Percentiles rank a stretch among this genome's conserved stretches.
Evolutionary conservation across 2,329 filamentous ascomycete species (phyloP).

Genomic region (Calonectria pteridis): DNA sequence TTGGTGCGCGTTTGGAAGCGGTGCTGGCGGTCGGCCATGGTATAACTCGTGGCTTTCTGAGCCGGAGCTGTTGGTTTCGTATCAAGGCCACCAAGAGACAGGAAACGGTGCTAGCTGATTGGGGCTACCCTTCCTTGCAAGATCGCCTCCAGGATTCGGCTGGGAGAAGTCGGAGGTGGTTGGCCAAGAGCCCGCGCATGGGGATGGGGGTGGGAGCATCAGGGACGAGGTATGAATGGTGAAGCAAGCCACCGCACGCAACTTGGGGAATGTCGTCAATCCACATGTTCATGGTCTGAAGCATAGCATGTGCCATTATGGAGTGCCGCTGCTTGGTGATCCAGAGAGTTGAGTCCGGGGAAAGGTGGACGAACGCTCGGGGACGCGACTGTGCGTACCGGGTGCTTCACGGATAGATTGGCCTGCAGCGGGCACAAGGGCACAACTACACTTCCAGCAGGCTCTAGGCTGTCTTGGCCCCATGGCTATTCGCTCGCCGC

Average conservation of each 20-base stretch:
- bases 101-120: not conserved
- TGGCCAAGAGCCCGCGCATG: not conserved
- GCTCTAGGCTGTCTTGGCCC: not conserved
- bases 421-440: not conserved
- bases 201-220: not conserved
- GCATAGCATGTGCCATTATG: not conserved
- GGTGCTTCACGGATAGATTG: not conserved
- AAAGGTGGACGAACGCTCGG: conserved; percentile 11
- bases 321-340: not conserved
- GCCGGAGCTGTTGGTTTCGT: not conserved
- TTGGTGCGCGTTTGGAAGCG: not conserved
- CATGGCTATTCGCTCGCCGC: not conserved
- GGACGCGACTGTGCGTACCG: not conserved
- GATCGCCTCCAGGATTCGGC: conserved; percentile 2
- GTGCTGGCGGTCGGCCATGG: not conserved
- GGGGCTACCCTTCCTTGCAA: not conserved
- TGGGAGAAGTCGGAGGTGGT: not conserved
- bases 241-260: conserved; percentile 11
- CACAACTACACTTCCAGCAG: not conserved
- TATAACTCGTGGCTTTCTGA: conserved; percentile 17
- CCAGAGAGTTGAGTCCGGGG: conserved; percentile 15
- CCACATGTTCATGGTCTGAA: not conserved
- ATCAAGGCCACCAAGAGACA: not conserved
- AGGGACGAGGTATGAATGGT: not conserved
- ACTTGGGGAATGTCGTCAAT: not conserved